Base-by-base conservation (phyloP, 768 basidiomycete genomes). In the Boletus subparvulus region DNA sequence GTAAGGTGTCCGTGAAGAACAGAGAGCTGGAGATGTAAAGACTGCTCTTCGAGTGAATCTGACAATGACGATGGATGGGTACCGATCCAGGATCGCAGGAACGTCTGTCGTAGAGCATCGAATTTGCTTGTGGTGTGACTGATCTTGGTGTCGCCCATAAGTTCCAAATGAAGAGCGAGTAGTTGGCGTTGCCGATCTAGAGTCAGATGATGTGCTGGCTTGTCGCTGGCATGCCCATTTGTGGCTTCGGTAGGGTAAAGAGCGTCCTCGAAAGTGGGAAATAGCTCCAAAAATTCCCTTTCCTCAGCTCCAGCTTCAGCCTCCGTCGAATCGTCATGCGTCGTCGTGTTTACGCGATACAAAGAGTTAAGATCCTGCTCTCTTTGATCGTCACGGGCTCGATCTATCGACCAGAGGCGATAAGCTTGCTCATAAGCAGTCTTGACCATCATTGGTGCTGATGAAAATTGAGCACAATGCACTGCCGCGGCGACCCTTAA, bases 361-460 rank as follows among this genome's bases (percentile, higher is more conserved):
- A 98, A 73, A 21, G 90, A 88, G 28, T 81, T 82, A 0, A 86
- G 81, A 13, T 83, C 83, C 26, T 81, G 79, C 33, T 83, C 81
- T n/a, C 73, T 77, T 59, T 89, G 80, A 37, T 82, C 80, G 56
- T 86, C 84, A 61, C 83, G 86, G 32, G 85, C 83, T 26, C 84
- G 83, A 61, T 97, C 90, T 42, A 87, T 84, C 42, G 84, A 77
- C 96, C 96, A 98, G 21, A 96, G 79, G n/a, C 84, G 79, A 44
- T 85, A 78, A 3, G 84, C 77, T 65, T 88, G 87, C 50, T 89
- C 86, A 63, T 90, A 94, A 12, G 78, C 70, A 7, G 64, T 71
- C 50, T 81, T 78, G 32, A 94, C 37, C 14, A 43, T 53, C 30
- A 24, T 43, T 21, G 57, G 49, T 37, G 60, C 26, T 5, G 48